Conservation (phyloP, 345 rosid species). For the Brassica napus region DNA sequence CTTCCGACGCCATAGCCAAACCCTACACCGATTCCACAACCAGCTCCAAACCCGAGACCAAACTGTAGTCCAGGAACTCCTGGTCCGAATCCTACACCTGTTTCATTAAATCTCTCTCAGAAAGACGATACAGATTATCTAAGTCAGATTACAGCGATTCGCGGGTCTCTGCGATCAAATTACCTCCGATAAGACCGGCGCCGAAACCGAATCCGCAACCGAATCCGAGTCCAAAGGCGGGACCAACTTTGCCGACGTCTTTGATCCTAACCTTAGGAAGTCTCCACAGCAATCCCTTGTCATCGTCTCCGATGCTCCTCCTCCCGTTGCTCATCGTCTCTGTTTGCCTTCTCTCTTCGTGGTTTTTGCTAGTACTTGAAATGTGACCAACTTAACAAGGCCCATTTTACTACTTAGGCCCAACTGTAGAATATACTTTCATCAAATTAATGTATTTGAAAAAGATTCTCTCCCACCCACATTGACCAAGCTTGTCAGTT, state of each 20-base stretch:
- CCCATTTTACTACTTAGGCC: neutral
- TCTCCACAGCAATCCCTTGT: constrained; percentile 70
- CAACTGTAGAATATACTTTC: neutral
- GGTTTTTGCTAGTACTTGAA: neutral
- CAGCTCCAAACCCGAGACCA: constrained; percentile 77
- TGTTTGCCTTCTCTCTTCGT: neutral
- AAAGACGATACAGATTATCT: neutral
- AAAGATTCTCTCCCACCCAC: too few species aligned
- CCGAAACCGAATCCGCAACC: constrained; percentile 92
- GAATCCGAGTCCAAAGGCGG: constrained; percentile 77
- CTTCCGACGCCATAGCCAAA: constrained; percentile 83
- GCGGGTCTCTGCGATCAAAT: neutral
- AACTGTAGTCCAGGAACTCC: constrained; percentile 82
- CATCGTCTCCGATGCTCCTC: constrained; percentile 38
- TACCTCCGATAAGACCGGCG: constrained; percentile 84
- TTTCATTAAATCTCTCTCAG: constrained; percentile 9
- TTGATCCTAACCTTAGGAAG: constrained; percentile 66
- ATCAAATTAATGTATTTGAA: neutral
- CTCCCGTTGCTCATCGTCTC: constrained; percentile 39
- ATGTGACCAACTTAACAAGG: neutral
- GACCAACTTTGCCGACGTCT: constrained; percentile 73
- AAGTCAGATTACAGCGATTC: neutral
- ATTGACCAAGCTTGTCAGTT: neutral
- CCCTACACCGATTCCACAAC: constrained; percentile 88
- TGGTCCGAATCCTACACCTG: constrained; percentile 82